Conservation (phyloP, 768 basidiomycete genomes). For the Russula dissimulans region DNA sequence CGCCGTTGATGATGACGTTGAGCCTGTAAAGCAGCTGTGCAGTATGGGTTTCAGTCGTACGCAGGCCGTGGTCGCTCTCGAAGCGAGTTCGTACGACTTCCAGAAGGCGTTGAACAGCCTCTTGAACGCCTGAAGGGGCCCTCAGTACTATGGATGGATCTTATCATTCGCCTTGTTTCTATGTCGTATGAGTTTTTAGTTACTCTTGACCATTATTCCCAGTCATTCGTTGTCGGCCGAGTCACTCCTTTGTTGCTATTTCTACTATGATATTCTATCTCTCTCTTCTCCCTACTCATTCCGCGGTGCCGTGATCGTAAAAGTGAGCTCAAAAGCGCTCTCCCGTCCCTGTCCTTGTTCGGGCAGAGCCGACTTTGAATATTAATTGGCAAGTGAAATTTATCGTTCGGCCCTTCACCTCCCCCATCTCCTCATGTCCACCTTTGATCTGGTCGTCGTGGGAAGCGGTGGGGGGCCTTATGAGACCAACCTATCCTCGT, state of each 20-base stretch:
- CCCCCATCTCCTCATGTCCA: constrained; percentile 28
- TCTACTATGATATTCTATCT: background rate
- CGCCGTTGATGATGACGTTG: constrained; percentile 60
- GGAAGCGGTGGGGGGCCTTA: constrained; percentile 77
- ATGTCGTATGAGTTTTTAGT: background rate
- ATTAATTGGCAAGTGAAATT: constrained; percentile 4
- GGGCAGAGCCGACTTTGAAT: constrained; percentile 9
- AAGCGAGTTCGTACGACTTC: constrained; percentile 77
- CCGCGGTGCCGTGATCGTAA: background rate
- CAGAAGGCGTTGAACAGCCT: constrained; percentile 69
- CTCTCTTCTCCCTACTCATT: background rate
- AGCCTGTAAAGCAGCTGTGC: constrained; percentile 68
- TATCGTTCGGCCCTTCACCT: background rate
- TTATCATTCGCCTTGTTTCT: constrained; percentile 1
- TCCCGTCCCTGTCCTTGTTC: background rate
- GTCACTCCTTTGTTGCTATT: constrained; percentile 5
- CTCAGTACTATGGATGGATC: background rate
- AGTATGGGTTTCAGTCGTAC: constrained; percentile 86
- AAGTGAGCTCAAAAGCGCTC: background rate
- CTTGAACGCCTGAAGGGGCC: constrained; percentile 30
- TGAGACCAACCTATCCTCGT: constrained; percentile 86
- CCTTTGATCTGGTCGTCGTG: constrained; percentile 68
- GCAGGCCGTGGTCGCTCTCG: constrained; percentile 77
- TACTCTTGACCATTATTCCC: background rate
- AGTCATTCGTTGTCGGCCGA: background rate